A percentile compares a stretch with the other conserved stretches of the same genome.
Evolutionary conservation across 2,329 filamentous ascomycete species (phyloP).

Genomic region (Arachnomyces sp.): DNA sequence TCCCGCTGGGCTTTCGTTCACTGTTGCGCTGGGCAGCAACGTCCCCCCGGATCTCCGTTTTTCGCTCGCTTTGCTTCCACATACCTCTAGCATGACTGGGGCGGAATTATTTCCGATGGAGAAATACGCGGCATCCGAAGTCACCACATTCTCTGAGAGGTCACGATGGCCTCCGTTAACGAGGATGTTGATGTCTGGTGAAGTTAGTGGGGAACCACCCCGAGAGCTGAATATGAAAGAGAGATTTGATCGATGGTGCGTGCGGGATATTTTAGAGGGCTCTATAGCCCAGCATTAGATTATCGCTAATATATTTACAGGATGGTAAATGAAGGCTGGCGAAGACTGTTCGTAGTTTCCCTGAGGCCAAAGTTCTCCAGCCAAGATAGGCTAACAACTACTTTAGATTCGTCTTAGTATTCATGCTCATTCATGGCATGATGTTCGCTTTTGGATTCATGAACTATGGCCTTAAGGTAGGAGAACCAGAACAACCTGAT

Average conservation of each 20-base stretch:
- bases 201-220: constrained; percentile 67
- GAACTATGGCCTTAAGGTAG: constrained; percentile 64
- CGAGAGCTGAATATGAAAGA: constrained; percentile 60
- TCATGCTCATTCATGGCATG: constrained; percentile 63
- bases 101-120: constrained; percentile 17
- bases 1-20: too few relatives aligned
- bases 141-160: constrained; percentile 51
- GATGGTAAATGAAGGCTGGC: constrained; percentile 85
- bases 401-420: constrained; percentile 63
- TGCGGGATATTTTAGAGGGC: neutral
- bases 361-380: too few relatives aligned
- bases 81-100: constrained; percentile 1
- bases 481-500: neutral
- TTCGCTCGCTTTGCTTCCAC: neutral
- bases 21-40: too few relatives aligned
- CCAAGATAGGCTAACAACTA: constrained; percentile 19
- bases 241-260: constrained; percentile 62
- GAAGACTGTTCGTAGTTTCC: constrained; percentile 56
- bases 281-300: neutral
- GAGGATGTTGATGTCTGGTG: constrained; percentile 72
- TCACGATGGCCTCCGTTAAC: constrained; percentile 76
- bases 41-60: too few relatives aligned
- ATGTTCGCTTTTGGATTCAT: constrained; percentile 74
- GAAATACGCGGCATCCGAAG: constrained; percentile 14
- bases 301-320: constrained; percentile 13